These are phyloP conservation scores for Phytopythium aichiense DNA, from an alignment of 352 stramenopile genomes.

Conservation along the genomic window DNA sequence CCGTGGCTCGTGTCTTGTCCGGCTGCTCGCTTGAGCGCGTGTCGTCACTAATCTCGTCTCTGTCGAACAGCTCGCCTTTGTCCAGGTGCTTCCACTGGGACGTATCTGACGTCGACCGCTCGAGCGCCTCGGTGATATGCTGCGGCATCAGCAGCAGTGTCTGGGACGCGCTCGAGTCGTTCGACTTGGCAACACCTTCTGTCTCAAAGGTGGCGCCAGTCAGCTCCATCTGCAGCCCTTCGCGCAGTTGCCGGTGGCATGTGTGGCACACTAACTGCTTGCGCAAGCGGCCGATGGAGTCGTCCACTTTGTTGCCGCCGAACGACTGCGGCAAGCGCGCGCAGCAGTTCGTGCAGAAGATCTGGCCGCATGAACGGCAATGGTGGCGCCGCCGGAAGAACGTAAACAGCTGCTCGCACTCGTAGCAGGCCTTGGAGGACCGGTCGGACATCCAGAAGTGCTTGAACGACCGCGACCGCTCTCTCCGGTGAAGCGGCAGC, in stretches of 20 bases:
- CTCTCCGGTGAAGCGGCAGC: conserved; percentile 26
- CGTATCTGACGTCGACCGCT: conserved; percentile 51
- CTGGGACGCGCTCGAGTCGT: conserved; percentile 28
- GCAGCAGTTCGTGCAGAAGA: conserved; percentile 84
- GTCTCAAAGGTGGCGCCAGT: conserved; percentile 30
- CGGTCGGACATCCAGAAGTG: conserved; percentile 90
- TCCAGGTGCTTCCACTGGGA: conserved; percentile 64
- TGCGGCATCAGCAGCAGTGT: conserved; percentile 77
- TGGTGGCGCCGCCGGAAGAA: conserved; percentile 79
- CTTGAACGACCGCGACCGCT: conserved; percentile 69
- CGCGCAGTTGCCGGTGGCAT: conserved; percentile 75
- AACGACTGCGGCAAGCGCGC: conserved; percentile 76
- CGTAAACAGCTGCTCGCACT: conserved; percentile 81
- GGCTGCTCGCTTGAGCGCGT: conserved; percentile 44
- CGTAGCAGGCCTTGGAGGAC: conserved; percentile 77
- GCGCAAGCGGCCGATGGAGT: conserved; percentile 63
- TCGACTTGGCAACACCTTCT: conserved; percentile 23
- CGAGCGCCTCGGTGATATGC: conserved; percentile 62
- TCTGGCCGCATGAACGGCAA: conserved; percentile 81
- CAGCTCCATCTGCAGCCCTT: conserved; percentile 77
- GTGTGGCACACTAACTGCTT: conserved; percentile 87
- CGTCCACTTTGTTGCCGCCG: conserved; percentile 67
- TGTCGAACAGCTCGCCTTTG: conserved; percentile 67
- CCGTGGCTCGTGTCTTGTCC: conserved; percentile 42
- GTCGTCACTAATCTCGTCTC: conserved; percentile 78